These are phyloP conservation scores for Kuraishia molischiana DNA, from an alignment of 805 yeast genomes.

Conservation along the genomic window DNA sequence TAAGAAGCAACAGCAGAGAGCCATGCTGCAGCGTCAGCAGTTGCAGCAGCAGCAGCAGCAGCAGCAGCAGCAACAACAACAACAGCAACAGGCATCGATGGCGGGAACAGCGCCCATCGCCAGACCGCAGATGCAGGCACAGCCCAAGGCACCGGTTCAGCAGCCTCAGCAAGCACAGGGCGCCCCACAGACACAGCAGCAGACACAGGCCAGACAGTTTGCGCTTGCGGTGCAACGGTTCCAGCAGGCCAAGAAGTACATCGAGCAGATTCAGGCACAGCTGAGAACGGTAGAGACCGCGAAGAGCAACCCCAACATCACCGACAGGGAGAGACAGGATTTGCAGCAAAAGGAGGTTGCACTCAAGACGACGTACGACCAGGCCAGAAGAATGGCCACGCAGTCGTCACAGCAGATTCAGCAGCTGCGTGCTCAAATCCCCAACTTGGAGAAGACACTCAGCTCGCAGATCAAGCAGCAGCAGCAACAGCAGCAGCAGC, in stretches of 20 bases:
- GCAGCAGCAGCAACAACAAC: conserved; percentile 10
- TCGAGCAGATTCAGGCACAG: conserved; percentile 39
- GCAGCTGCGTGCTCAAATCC: conserved; percentile 7
- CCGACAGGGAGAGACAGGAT: conserved; percentile 33
- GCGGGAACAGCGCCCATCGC: background rate
- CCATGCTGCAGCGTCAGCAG: conserved; percentile 10
- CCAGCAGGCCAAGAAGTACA: conserved; percentile 33
- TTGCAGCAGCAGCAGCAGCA: conserved; percentile 10
- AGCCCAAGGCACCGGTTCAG: conserved; percentile 4
- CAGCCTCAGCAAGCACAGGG: too few species aligned
- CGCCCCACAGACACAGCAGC: conserved; percentile 11
- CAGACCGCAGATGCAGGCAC: background rate
- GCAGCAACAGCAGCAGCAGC: background rate
- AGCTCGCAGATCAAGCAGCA: conserved; percentile 3
- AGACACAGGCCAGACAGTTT: conserved; percentile 8
- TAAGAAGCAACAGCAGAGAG: conserved; percentile 18
- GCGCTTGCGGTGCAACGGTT: conserved; percentile 20
- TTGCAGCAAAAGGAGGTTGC: conserved; percentile 40
- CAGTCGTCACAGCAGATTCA: conserved; percentile 31
- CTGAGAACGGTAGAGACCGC: conserved; percentile 40
- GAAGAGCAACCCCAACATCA: conserved; percentile 30
- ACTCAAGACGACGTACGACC: conserved; percentile 33
- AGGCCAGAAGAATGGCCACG: conserved; percentile 39
- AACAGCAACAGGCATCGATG: conserved; percentile 7
- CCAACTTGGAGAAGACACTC: conserved; percentile 1